A percentile compares a stretch with the other conserved stretches of the same genome.
Conservation (phyloP, 202 grass and related monocot genomes). For the Elaeis oleifera region DNA sequence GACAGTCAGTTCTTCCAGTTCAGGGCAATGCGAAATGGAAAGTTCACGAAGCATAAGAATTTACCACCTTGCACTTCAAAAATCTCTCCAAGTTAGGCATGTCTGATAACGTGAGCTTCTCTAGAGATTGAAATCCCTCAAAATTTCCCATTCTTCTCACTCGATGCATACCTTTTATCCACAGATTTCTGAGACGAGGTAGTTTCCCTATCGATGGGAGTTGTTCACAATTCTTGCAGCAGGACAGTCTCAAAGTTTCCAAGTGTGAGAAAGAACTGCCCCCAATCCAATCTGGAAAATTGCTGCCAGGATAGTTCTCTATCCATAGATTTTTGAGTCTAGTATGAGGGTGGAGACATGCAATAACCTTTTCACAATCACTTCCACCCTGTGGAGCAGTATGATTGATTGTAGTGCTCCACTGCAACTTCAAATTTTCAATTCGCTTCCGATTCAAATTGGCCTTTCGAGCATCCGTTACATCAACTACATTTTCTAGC, state of each 20-base stretch:
- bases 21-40: neutral
- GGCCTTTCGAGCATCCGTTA: neutral
- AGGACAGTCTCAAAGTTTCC: neutral
- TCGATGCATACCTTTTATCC: neutral
- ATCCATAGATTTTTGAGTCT: neutral
- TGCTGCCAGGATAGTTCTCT: neutral
- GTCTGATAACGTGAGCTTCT: neutral
- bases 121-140: constrained; percentile 1
- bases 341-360: neutral
- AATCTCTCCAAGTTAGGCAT: constrained; percentile 3
- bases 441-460: neutral
- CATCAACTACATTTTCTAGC: neutral
- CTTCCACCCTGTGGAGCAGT: neutral
- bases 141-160: neutral
- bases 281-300: neutral
- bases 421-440: neutral
- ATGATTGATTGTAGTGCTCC: neutral
- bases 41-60: neutral
- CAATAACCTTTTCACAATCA: neutral
- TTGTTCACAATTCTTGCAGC: neutral
- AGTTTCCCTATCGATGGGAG: neutral
- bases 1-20: neutral
- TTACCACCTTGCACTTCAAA: neutral
- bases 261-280: neutral
- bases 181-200: neutral